Percentiles rank a stretch among this genome's conserved stretches.
phyloP scores from a whole-genome alignment of 306 rosid genomes.

The Dryas alaskensis region DNA sequence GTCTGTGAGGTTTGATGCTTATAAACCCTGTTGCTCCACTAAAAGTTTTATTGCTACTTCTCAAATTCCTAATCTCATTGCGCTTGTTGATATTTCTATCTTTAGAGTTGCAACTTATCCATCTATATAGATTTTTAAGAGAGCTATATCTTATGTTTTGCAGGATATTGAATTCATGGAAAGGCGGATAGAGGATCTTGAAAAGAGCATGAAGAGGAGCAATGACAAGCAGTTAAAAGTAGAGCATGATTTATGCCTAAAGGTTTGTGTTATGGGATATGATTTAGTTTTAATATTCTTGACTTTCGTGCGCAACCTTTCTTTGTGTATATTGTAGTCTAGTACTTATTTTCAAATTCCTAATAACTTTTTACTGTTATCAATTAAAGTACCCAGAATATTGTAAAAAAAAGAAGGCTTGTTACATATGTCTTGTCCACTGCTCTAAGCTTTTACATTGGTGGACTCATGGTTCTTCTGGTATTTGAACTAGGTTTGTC shows the following conservation, averaged over 20 bases:
- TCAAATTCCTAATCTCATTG: neutral
- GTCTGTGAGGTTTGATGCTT: neutral
- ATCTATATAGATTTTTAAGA: conserved; percentile 7
- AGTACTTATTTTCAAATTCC: neutral
- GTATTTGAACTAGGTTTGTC: neutral
- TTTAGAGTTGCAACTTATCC: conserved; percentile 1
- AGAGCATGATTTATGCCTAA: conserved; percentile 81
- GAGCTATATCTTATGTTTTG: conserved; percentile 17
- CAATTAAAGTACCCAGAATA: neutral
- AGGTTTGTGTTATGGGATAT: conserved; percentile 39
- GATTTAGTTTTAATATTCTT: neutral
- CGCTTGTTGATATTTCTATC: neutral
- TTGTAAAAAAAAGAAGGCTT: neutral
- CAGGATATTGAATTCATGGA: conserved; percentile 92
- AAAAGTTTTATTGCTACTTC: neutral
- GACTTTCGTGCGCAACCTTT: neutral
- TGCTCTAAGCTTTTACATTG: neutral
- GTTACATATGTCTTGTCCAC: neutral
- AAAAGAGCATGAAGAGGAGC: conserved; percentile 99
- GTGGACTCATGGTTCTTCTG: neutral
- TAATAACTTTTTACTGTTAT: neutral
- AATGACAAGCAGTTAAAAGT: conserved; percentile 92
- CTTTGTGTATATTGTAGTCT: neutral
- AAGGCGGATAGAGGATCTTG: conserved; percentile 76
- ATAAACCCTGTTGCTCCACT: neutral